phyloP scores from a whole-genome alignment of 192 early-diverging fungal species.

The Coemansia sp. region DNA sequence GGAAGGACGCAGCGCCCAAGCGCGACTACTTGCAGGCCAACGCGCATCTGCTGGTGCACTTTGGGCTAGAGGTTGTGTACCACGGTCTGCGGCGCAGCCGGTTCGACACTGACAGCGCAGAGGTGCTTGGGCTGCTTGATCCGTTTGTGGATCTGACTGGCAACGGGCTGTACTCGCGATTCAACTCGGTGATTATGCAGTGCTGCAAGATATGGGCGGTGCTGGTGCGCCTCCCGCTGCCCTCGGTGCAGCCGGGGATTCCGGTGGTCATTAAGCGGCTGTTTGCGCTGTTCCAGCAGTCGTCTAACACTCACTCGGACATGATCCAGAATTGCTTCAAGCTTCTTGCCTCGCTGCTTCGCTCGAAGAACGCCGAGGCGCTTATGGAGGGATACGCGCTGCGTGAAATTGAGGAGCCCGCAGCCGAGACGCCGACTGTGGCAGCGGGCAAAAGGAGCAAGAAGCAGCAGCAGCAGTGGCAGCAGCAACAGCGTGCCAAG shows the following conservation, averaged over 20 bases:
- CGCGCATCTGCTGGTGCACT: conserved; percentile 86
- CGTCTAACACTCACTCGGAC: conserved; percentile 59
- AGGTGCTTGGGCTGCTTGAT: conserved; percentile 69
- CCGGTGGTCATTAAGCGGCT: conserved; percentile 70
- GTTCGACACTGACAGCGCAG: conserved; percentile 49
- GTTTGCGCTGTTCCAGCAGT: conserved; percentile 69
- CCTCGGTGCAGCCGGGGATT: conserved; percentile 60
- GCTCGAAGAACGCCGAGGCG: conserved; percentile 64
- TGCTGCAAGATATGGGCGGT: conserved; percentile 70
- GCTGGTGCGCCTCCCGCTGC: conserved; percentile 69
- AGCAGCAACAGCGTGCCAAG: no score
- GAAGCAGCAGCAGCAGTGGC: conserved; percentile 2
- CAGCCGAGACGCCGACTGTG: background rate
- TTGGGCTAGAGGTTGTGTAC: conserved; percentile 84
- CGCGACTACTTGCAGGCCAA: conserved; percentile 81
- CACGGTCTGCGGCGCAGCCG: conserved; percentile 61
- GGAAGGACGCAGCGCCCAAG: conserved; percentile 54
- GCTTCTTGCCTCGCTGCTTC: conserved; percentile 76
- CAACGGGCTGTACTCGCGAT: conserved; percentile 79
- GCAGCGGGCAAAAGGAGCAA: conserved; percentile 11
- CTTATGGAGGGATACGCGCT: conserved; percentile 52
- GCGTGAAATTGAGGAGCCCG: background rate
- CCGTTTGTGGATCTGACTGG: conserved; percentile 78
- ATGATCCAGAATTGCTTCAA: conserved; percentile 78
- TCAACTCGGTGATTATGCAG: conserved; percentile 61